Base-by-base conservation (phyloP, 371 early-diverging fungal genomes). In the Mortierella sp. region DNA sequence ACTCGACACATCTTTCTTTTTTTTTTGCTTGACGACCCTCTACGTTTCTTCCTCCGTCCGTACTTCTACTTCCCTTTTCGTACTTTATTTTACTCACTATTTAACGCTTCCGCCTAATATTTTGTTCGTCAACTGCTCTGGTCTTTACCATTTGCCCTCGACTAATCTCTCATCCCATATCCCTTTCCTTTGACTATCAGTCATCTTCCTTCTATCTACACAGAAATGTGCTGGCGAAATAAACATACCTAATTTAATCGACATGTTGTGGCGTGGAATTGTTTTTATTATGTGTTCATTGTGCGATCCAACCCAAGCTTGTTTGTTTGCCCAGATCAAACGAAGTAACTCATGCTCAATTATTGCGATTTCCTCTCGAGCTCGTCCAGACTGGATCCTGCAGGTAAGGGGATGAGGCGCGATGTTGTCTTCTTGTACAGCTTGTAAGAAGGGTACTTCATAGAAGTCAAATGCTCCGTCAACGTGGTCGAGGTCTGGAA, bases 401-500 rank as follows among this genome's bases (percentile, higher is more conserved):
- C 85, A 47, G 86, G 80, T 88, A 93, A 86, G 2, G 95, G 96
- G 40, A 95, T 76, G 39, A 95, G 76, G 43, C 89, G 88, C 37
- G 87, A 90, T 7, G 94, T 93, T 16, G 85, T 88, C 48, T 87
- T 74, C 58, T 90, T 86, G 79, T 96, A 96, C 0, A 84, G 86
- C 65, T 81, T 83, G 85, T 97, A 98, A 3, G 89, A 81, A 3
- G 71, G 73, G 66, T 83, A 70, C 70, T 68, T 74, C 37, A 43
- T 22, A 19, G 29, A 16, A 9, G 71, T 43, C 48, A 64, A n/a
- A 39, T 63, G 50, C 72, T 98, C 98, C 1, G 98, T 97, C 47
- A 96, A 73, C 68, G 73, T 72, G 8, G 96, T 95, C 29, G 93
- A 91, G 37, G 89, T 91, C 76, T 93, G 92, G 88, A 97, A 95